Evolutionary conservation across 140 eudicot genomes (phyloP).

Genomic region (Bidens hawaiensis): DNA sequence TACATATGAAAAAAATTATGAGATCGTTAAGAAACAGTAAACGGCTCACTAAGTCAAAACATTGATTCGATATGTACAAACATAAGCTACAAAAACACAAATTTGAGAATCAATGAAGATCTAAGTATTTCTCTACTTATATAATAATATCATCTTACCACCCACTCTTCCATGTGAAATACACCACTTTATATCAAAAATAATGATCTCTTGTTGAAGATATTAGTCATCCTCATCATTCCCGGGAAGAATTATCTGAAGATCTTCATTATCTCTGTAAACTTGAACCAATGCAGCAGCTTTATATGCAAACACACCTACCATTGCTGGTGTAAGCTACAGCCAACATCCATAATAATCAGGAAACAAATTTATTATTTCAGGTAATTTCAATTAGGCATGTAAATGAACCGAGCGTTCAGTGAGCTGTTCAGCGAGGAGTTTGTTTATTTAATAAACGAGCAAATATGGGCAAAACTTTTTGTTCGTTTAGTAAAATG

Average conservation of each 20-base stretch:
- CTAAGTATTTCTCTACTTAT: background rate
- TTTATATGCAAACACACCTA: constrained; percentile 92
- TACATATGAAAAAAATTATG: too few relatives aligned
- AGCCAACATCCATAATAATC: constrained; percentile 10
- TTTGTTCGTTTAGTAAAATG: too few relatives aligned
- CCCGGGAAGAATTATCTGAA: constrained; percentile 73
- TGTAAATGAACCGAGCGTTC: too few relatives aligned
- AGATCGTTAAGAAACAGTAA: background rate
- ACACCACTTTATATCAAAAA: background rate
- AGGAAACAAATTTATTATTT: background rate
- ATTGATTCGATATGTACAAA: constrained; percentile 4
- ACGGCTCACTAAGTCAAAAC: background rate
- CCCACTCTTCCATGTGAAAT: constrained; percentile 4
- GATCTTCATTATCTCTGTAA: constrained; percentile 93
- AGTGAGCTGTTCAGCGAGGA: too few relatives aligned
- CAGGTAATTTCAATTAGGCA: too few relatives aligned
- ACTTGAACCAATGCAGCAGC: constrained; percentile 98
- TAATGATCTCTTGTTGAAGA: background rate
- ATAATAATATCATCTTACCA: background rate
- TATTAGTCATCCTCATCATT: constrained; percentile 29
- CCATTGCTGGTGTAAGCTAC: constrained; percentile 91
- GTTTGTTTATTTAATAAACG: too few relatives aligned
- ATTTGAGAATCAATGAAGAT: background rate
- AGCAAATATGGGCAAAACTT: too few relatives aligned
- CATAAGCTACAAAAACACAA: background rate